Evolutionary conservation across 2,329 filamentous ascomycete genomes (phyloP).

Genomic region (Colletotrichum sp.): DNA sequence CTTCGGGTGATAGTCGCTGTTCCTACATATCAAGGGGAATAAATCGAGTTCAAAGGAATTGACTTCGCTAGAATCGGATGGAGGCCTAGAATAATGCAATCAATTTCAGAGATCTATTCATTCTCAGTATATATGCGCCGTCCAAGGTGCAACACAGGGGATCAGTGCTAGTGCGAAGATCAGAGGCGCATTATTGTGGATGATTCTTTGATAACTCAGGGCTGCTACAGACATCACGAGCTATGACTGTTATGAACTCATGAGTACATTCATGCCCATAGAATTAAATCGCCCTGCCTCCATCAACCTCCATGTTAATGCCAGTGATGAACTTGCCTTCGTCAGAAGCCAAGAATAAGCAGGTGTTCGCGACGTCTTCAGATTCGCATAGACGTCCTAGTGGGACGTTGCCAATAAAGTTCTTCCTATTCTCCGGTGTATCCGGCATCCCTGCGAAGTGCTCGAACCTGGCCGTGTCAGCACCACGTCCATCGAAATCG

Average conservation of each 20-base stretch:
- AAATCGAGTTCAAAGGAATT: too few relatives aligned
- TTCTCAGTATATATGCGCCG: too few relatives aligned
- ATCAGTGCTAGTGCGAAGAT: neutral
- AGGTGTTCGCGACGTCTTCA: constrained; percentile 73
- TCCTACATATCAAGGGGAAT: too few relatives aligned
- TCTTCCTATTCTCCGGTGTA: constrained; percentile 64
- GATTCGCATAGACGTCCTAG: constrained; percentile 44
- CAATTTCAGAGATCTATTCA: too few relatives aligned
- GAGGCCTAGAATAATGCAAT: too few relatives aligned
- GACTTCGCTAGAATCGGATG: too few relatives aligned
- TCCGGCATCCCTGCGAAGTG: constrained; percentile 66
- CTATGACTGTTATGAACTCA: neutral
- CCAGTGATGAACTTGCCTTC: constrained; percentile 77
- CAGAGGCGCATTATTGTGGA: neutral
- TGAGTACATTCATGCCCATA: neutral
- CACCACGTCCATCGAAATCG: neutral
- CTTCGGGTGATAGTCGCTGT: neutral
- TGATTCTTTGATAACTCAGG: neutral
- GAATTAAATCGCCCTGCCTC: constrained; percentile 3
- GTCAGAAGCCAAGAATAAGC: constrained; percentile 72
- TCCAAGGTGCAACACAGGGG: too few relatives aligned
- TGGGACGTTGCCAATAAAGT: constrained; percentile 16
- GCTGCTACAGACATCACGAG: neutral
- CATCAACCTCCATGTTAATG: constrained; percentile 63
- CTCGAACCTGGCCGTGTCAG: constrained; percentile 25